These are phyloP conservation scores for Linum tenue DNA, from an alignment of 345 rosid species.

Conservation along the genomic window DNA sequence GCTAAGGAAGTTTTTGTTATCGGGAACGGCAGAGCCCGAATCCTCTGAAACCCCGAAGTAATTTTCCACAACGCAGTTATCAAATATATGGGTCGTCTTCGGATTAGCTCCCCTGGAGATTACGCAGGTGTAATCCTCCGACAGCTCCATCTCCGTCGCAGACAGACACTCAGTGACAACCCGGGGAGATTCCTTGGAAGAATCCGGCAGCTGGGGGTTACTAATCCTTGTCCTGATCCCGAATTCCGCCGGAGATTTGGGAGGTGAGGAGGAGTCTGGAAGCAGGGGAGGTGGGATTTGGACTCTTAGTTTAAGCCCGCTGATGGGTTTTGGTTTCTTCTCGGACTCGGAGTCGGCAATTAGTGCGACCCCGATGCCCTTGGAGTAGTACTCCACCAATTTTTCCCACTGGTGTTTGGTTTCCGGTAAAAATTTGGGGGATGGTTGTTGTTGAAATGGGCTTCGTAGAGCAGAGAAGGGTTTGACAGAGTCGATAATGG, in stretches of 20 bases:
- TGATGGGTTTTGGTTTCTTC: conserved; percentile 4
- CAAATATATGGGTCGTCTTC: conserved; percentile 69
- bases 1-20: conserved; percentile 38
- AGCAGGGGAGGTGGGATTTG: conserved; percentile 36
- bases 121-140: conserved; percentile 83
- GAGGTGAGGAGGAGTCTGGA: conserved; percentile 14
- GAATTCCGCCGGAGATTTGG: conserved; percentile 33
- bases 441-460: conserved; percentile 18
- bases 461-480: conserved; percentile 31
- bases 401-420: conserved; percentile 22
- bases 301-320: conserved; percentile 41
- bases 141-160: conserved; percentile 56
- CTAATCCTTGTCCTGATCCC: conserved; percentile 36
- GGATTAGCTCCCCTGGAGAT: conserved; percentile 68
- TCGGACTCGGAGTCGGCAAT: conserved; percentile 16
- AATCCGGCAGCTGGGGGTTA: conserved; percentile 18
- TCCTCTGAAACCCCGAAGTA: conserved; percentile 16
- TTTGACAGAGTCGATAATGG: conserved; percentile 41
- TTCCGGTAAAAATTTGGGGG: conserved; percentile 24
- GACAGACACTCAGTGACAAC: conserved; percentile 19
- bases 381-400: conserved; percentile 14
- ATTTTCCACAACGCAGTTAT: conserved; percentile 55
- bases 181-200: conserved; percentile 17
- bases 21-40: conserved; percentile 2
- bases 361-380: conserved; percentile 54